Evolutionary conservation across 768 basidiomycete species (phyloP), one percentile per base, ranked within the genome.

Genomic region (Cyclocybe cylindracea): DNA sequence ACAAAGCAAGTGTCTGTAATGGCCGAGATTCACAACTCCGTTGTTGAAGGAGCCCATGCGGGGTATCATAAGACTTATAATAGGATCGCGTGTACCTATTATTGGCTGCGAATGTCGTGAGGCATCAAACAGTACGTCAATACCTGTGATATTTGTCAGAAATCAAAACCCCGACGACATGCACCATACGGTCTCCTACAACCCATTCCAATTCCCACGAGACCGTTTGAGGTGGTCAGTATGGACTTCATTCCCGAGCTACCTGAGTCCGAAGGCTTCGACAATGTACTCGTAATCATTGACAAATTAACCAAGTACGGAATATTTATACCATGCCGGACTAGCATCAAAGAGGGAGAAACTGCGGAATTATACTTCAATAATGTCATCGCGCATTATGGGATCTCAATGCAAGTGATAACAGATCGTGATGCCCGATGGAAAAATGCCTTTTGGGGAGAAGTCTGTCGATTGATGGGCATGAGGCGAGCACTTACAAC

Each of bases 261-360:
- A 34, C 55, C 58, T 2, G 42, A 44, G 10, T 56, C 58, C 38
- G 37, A 48, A 32, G 58, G 40, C 14, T 42, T 33, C n/a, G 40
- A 46, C 44, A 61, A 55, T 29, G 54, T 71, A 0, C 55, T 70
- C 9, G 70, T 73, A 0, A 61, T 78, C 1, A 69, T 77, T 5
- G 67, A 69, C 43, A 61, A 65, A 49, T 50, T 69, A 1, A 71
- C 72, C 3, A 80, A 80, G 50, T 67, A 65, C 56, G 70, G 57
- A 0, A 65, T 71, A 14, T 76, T 79, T 57, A 66, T 78, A 14
- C 73, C 76, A 2, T 52, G 59, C 35, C 46, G 48, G 10, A 59
- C 64, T 5, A 59, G 18, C 0, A 59, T 70, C 24, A 61, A 56
- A 4, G 55, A 72, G 5, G 31, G 36, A 3, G 67, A 68, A 13